Evolutionary conservation across 2,329 filamentous ascomycete genomes (phyloP).

Genomic region (Neoscytalidium dimidiatum): DNA sequence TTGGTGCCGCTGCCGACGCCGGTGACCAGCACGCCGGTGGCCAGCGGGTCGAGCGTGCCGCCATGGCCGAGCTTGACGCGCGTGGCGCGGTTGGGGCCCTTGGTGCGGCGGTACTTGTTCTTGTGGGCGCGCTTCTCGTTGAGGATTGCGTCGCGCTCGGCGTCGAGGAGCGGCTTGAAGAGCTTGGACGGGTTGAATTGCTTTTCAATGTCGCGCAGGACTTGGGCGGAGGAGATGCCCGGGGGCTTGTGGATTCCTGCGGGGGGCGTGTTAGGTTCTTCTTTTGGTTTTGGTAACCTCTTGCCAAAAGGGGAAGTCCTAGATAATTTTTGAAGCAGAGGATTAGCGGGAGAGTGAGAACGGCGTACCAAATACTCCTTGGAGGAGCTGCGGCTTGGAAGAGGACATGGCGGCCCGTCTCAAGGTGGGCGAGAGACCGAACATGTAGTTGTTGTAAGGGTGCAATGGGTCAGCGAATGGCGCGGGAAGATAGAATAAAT

Average conservation of each 20-base stretch:
- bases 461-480: conserved; percentile 1
- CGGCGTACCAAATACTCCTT: conserved; percentile 19
- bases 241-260: conserved; percentile 90
- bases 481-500: not conserved
- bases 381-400: conserved; percentile 5
- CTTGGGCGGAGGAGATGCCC: conserved; percentile 83
- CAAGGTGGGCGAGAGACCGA: not conserved
- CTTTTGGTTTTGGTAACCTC: too few relatives aligned
- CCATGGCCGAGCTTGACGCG: conserved; percentile 91
- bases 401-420: conserved; percentile 3
- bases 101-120: conserved; percentile 57
- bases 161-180: conserved; percentile 76
- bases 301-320: not conserved
- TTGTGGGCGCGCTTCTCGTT: conserved; percentile 47
- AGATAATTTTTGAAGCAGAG: not conserved
- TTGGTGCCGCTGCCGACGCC: conserved; percentile 90
- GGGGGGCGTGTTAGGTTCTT: not conserved
- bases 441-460: not conserved
- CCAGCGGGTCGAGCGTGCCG: conserved; percentile 90
- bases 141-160: conserved; percentile 59
- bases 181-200: conserved; percentile 79
- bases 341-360: not conserved
- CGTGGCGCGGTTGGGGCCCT: conserved; percentile 34
- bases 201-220: conserved; percentile 82
- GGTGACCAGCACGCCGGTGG: conserved; percentile 87